Evolutionary conservation across 495 filamentous ascomycete genomes (phyloP).

Genomic region (Haplographium delicatum): DNA sequence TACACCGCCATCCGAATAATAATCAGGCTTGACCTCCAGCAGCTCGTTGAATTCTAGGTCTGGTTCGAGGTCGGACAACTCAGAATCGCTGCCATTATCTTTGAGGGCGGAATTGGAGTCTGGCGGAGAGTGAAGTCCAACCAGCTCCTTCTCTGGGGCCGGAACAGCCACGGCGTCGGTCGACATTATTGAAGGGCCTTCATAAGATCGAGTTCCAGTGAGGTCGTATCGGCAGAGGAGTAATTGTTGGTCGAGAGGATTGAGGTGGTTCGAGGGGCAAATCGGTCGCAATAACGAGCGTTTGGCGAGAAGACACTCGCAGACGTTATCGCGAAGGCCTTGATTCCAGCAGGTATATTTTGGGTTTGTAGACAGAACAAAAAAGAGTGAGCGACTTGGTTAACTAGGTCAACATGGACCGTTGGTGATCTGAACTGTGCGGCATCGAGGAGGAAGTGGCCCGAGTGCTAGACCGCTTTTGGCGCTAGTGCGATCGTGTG

Average conservation of each 20-base stretch:
- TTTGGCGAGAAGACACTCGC: conserved; percentile 7
- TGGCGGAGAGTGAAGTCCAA: conserved; percentile 22
- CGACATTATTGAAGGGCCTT: conserved; percentile 16
- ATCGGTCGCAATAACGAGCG: background rate
- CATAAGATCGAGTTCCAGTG: conserved; percentile 18
- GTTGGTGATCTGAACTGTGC: too few relatives aligned
- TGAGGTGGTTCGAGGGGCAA: background rate
- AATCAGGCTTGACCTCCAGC: conserved; percentile 58
- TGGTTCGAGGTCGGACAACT: conserved; percentile 52
- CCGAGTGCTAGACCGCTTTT: too few relatives aligned
- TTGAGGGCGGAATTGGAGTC: conserved; percentile 18
- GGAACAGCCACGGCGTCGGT: conserved; percentile 18
- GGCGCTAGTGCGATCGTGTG: too few relatives aligned
- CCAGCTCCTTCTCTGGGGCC: conserved; percentile 8
- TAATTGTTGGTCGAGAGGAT: background rate
- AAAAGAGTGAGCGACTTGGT: too few relatives aligned
- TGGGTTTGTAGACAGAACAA: too few relatives aligned
- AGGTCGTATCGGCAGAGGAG: background rate
- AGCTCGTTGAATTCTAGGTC: conserved; percentile 42
- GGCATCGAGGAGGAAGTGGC: too few relatives aligned
- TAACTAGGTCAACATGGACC: too few relatives aligned
- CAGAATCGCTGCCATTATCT: conserved; percentile 41
- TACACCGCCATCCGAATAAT: conserved; percentile 81
- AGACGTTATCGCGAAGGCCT: background rate
- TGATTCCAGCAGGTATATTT: too few relatives aligned